phyloP scores from a whole-genome alignment of 2,329 filamentous ascomycete genomes.

The Ophiostoma sp. region DNA sequence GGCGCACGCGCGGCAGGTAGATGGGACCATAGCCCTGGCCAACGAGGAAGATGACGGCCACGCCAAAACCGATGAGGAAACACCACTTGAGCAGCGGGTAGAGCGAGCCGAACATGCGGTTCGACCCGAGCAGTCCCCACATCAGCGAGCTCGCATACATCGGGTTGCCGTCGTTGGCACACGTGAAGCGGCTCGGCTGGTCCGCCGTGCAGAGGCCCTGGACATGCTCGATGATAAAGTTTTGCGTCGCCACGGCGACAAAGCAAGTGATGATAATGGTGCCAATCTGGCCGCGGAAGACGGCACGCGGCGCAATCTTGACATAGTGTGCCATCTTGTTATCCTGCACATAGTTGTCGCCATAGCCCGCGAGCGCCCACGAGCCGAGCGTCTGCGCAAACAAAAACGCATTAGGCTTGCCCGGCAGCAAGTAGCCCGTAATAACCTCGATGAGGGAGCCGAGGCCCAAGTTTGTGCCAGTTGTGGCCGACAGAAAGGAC shows the following conservation, averaged over 20 bases:
- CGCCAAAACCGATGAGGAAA: conserved; percentile 57
- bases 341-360: conserved; percentile 54
- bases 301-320: conserved; percentile 60
- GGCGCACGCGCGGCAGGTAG: conserved; percentile 34
- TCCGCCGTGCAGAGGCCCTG: conserved; percentile 52
- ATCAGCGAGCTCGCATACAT: conserved; percentile 65
- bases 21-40: conserved; percentile 34
- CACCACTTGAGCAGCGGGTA: conserved; percentile 64
- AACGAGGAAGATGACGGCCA: conserved; percentile 37
- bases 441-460: conserved; percentile 41
- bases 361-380: conserved; percentile 39
- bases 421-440: conserved; percentile 34
- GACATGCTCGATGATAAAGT: conserved; percentile 60
- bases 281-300: conserved; percentile 57
- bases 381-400: conserved; percentile 39
- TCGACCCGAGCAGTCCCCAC: conserved; percentile 68
- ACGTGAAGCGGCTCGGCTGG: conserved; percentile 53
- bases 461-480: conserved; percentile 40
- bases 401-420: conserved; percentile 35
- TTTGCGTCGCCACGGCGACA: conserved; percentile 59
- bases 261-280: conserved; percentile 57
- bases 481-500: conserved; percentile 35
- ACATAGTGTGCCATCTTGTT: conserved; percentile 70
- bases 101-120: conserved; percentile 62
- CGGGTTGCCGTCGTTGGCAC: conserved; percentile 46